Base-by-base conservation (phyloP, 441 rosid species). In the Brassica hybrid region DNA sequence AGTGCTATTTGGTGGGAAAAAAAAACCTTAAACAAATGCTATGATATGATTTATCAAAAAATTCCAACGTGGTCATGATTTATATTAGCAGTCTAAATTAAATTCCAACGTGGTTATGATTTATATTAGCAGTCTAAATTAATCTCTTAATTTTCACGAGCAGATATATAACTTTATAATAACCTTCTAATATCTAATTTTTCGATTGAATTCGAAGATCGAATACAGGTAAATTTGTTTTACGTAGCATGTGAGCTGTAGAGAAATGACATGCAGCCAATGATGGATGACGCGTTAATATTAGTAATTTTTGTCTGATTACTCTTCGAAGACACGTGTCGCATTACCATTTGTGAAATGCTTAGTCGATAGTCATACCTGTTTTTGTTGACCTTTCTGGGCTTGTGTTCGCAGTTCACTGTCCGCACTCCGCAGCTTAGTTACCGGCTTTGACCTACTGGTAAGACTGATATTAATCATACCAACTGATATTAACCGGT, bases 371-470 rank as follows among this genome's bases (percentile, higher is more conserved):
- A 64, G 75, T 67, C 67, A 4, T 5, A 75, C 65, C 79, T 70
- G 79, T 19, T 70, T 74, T 70, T 69, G 72, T 79, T 79, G 82
- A 79, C 82, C 67, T 7, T 21, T 75, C 7, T 8, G 38, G 12
- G 12, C 21, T 23, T 11, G 25, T 59, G 76, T 75, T 75, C 82
- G 71, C 65, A 79, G 10, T n/a, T 45, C 7, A 34, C 64, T 3
- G 11, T 30, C 32, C 13, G 19, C 19, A 58, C 8, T 43, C 43
- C 13, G 19, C 18, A 67, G 59, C 12, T 17, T 17, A 8, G n/a
- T 18, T 57, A 1, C 3, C 6, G 25, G 60, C 13, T 57, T 57
- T 57, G 13, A 18, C n/a, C 27, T 18, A 19, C 10, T 19, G 61
- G 61, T 57, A 54, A 17, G 59, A 54, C 23, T 54, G 59, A 54